Base-by-base conservation (phyloP, 306 rosid species). In the Trichosanthes cucumerina region DNA sequence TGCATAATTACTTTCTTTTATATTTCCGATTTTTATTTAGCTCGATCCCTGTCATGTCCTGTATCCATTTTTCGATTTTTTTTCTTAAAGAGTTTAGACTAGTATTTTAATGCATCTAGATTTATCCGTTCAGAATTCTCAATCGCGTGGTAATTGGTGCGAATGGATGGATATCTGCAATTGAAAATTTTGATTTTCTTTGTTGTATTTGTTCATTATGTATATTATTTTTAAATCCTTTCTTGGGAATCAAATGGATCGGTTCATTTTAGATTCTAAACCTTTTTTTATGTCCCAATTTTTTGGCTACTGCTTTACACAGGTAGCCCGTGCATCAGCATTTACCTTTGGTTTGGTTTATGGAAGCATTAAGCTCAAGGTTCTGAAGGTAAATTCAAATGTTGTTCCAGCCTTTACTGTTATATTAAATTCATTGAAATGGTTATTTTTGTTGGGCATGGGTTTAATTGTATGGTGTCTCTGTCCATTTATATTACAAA, bases 291-390 rank as follows among this genome's bases (percentile, higher is more conserved):
- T 24, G 23, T 9, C 1, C 43, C 16, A n/a, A 58, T 58, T n/a
- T 59, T 36, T 36, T 56, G 50, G 16, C 15, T 9, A 9, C 53
- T 66, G 36, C 31, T 52, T 65, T 79, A 79, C 44, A 12, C 72
- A 87, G 90, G 86, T 87, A 28, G 86, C 90, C 47, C 90, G 90
- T 53, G 90, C 80, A 26, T 87, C 90, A 13, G 88, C 88, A 2
- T 81, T 85, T 70, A 56, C 84, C 44, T 54, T 83, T 2, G 86
- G 86, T 47, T 36, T 87, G 64, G 82, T 87, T 54, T 87, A 87
- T 39, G 88, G 90, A 64, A 73, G 79, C 60, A 69, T 85, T 47
- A 85, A 87, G 79, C 88, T 83, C 70, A 87, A 66, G 79, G 49
- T 80, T 77, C 79, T 87, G 52, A 57, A 87, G 85, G 90, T 85